These are phyloP conservation scores for Seiridium cupressi DNA, from an alignment of 2,329 filamentous ascomycete species.

Conservation along the genomic window DNA sequence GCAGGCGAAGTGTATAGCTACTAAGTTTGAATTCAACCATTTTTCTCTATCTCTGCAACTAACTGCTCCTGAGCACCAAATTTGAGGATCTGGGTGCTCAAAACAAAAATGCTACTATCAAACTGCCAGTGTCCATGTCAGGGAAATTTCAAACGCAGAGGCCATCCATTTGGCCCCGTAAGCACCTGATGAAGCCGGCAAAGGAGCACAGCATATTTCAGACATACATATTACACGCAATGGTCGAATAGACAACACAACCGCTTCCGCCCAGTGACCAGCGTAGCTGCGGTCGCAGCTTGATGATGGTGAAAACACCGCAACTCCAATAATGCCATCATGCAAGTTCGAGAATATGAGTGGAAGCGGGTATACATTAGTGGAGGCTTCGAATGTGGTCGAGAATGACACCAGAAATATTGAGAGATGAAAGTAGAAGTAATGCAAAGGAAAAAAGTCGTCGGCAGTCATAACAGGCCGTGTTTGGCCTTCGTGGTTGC, in stretches of 20 bases:
- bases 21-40: background rate
- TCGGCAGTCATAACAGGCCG: background rate
- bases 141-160: too few relatives aligned
- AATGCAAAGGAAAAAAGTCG: background rate
- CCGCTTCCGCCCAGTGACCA: background rate
- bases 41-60: background rate
- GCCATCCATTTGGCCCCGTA: too few relatives aligned
- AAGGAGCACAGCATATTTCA: background rate
- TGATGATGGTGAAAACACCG: background rate
- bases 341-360: conserved; percentile 1
- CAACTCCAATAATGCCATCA: conserved; percentile 1
- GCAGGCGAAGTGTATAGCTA: background rate
- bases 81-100: too few relatives aligned
- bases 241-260: background rate
- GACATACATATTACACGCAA: background rate
- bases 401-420: background rate
- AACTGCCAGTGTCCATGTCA: too few relatives aligned
- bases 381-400: background rate
- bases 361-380: conserved; percentile 1
- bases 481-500: background rate
- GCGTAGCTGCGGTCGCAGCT: background rate
- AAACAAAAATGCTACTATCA: too few relatives aligned
- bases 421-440: background rate
- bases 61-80: background rate
- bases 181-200: background rate